These are phyloP conservation scores for Agrostemma githago DNA, from an alignment of 148 eudicot species.

Conservation along the genomic window DNA sequence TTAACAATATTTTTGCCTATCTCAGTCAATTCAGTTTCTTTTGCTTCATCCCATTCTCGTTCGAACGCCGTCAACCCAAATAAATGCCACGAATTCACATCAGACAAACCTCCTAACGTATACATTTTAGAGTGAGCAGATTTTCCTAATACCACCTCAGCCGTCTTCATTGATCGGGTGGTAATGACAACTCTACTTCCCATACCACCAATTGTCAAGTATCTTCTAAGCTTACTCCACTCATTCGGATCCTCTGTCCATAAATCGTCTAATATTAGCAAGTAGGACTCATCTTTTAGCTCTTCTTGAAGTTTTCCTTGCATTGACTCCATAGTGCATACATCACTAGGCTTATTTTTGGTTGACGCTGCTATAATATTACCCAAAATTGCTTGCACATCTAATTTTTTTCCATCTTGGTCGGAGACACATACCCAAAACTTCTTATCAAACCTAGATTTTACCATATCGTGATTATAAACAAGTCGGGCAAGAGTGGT, in stretches of 20 bases:
- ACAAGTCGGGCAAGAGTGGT: too few relatives aligned
- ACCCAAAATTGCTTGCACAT: too few relatives aligned
- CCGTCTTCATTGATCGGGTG: not conserved
- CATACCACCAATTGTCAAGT: not conserved
- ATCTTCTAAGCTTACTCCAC: not conserved
- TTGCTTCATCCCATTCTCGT: not conserved
- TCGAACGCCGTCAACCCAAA: not conserved
- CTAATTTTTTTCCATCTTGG: too few relatives aligned
- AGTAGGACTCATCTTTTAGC: not conserved
- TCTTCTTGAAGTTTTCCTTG: too few relatives aligned
- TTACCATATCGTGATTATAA: too few relatives aligned
- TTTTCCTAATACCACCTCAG: not conserved
- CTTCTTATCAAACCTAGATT: too few relatives aligned
- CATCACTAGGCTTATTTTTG: too few relatives aligned
- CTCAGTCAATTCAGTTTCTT: not conserved
- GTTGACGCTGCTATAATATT: too few relatives aligned
- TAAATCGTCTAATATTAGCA: not conserved
- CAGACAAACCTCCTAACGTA: not conserved
- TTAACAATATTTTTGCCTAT: not conserved
- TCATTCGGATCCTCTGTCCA: not conserved
- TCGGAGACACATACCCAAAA: too few relatives aligned
- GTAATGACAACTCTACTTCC: not conserved
- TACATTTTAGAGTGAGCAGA: not conserved
- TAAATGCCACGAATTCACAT: not conserved
- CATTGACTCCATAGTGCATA: too few relatives aligned